Evolutionary conservation across 148 eudicot genomes (phyloP).

Genomic region (Cornus controversa): DNA sequence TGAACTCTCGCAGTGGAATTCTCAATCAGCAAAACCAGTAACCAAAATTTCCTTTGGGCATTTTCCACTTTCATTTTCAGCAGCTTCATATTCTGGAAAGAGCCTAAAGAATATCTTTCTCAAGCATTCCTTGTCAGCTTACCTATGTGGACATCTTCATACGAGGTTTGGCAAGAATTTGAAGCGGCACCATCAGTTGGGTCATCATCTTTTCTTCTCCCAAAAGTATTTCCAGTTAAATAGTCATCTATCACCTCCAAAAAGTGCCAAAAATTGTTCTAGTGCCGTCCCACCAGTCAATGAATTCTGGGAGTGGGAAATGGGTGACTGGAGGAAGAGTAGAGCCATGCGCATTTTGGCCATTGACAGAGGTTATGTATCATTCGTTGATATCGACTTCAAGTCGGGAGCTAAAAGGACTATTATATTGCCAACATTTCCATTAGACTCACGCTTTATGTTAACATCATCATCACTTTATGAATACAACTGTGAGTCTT

Average conservation of each 20-base stretch:
- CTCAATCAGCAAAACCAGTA: conserved; percentile 45
- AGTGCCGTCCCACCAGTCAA: conserved; percentile 25
- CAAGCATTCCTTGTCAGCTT: conserved; percentile 65
- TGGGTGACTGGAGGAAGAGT: conserved; percentile 92
- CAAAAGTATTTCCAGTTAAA: conserved; percentile 46
- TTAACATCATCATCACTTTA: conserved; percentile 37
- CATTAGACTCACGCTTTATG: conserved; percentile 72
- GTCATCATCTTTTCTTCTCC: conserved; percentile 21
- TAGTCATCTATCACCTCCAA: conserved; percentile 35
- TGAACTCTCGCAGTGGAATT: conserved; percentile 76
- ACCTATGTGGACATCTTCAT: conserved; percentile 93
- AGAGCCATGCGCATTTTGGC: conserved; percentile 82
- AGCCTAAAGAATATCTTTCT: conserved; percentile 65
- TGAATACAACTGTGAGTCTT: conserved; percentile 35
- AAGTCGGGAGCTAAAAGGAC: conserved; percentile 49
- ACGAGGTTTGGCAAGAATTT: conserved; percentile 70
- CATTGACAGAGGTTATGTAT: conserved; percentile 74
- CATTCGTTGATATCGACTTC: conserved; percentile 72
- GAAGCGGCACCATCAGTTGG: conserved; percentile 66
- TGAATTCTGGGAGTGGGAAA: conserved; percentile 98
- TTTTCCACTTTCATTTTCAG: conserved; percentile 87
- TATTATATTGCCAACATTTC: conserved; percentile 75
- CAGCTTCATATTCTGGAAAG: conserved; percentile 67
- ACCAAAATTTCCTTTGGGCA: conserved; percentile 84
- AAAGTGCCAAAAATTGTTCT: conserved; percentile 29